phyloP scores from a whole-genome alignment of 768 basidiomycete species.

The Suillus ampliporus region DNA sequence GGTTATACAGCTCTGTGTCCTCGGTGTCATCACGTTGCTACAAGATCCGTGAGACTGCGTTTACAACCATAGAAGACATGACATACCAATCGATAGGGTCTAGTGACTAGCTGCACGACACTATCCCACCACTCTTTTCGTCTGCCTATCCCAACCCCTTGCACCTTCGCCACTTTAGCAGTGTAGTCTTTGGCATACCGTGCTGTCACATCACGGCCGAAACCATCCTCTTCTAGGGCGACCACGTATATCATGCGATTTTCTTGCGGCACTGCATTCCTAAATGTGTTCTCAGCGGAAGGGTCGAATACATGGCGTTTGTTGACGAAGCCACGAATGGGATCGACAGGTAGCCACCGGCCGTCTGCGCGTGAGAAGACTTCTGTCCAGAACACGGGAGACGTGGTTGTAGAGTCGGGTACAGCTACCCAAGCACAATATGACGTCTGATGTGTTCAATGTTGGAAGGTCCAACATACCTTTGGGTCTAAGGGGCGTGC shows the following conservation, averaged over 20 bases:
- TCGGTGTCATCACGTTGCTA: conserved; percentile 94
- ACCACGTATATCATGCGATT: conserved; percentile 94
- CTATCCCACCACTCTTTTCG: conserved; percentile 87
- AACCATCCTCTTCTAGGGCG: conserved; percentile 94
- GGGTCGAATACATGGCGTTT: conserved; percentile 85
- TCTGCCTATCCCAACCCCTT: conserved; percentile 61
- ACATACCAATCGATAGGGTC: conserved; percentile 85
- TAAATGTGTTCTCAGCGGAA: conserved; percentile 34
- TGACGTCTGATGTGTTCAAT: background rate
- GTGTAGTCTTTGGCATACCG: conserved; percentile 85
- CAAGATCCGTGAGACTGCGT: conserved; percentile 24
- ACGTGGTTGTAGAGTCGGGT: conserved; percentile 61
- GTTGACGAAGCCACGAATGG: conserved; percentile 79
- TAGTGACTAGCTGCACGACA: conserved; percentile 62
- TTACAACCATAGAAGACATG: conserved; percentile 19
- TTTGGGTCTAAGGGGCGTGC: conserved; percentile 17
- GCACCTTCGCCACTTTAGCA: conserved; percentile 80
- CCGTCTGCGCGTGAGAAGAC: conserved; percentile 92
- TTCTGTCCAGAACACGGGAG: conserved; percentile 97
- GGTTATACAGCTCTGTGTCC: conserved; percentile 82
- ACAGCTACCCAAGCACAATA: conserved; percentile 30
- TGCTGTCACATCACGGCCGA: conserved; percentile 88
- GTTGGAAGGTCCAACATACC: conserved; percentile 11
- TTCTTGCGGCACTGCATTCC: conserved; percentile 46
- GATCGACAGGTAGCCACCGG: conserved; percentile 93